phyloP scores from a whole-genome alignment of 2,329 filamentous ascomycete genomes.

The Cercospora sp. region DNA sequence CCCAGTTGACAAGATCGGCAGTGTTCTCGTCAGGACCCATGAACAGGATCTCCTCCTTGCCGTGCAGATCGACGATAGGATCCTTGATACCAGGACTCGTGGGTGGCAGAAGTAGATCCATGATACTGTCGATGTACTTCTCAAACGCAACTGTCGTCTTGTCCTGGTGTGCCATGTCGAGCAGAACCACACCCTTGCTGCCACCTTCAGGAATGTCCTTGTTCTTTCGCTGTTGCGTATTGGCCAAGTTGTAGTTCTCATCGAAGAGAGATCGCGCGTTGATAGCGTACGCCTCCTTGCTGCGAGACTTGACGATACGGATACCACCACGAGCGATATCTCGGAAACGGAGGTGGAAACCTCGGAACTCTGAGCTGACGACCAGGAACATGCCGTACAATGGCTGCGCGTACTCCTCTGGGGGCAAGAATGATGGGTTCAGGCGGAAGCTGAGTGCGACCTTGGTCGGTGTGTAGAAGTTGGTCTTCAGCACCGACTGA shows the following conservation, averaged over 20 bases:
- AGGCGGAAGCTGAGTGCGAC: conserved; percentile 95
- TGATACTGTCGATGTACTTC: conserved; percentile 98
- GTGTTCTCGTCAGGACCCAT: conserved; percentile 99
- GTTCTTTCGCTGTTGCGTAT: conserved; percentile 99
- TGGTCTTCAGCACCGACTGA: conserved; percentile 89
- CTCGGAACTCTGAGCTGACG: conserved; percentile 93
- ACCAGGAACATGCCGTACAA: conserved; percentile 99
- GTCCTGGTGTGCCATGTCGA: conserved; percentile 92
- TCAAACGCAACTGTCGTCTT: conserved; percentile 91
- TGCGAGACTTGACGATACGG: conserved; percentile 96
- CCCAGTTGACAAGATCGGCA: conserved; percentile 95
- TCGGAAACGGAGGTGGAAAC: conserved; percentile 95
- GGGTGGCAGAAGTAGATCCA: conserved; percentile 88
- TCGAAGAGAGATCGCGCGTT: conserved; percentile 96
- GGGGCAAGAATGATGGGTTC: conserved; percentile 82
- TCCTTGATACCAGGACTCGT: conserved; percentile 97
- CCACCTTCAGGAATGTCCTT: conserved; percentile 99
- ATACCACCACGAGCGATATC: conserved; percentile 97
- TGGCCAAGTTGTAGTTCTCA: conserved; percentile 97
- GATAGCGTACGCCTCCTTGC: conserved; percentile 92
- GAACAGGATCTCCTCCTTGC: conserved; percentile 95
- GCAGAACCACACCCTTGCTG: conserved; percentile 93
- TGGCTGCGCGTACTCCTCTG: conserved; percentile 87
- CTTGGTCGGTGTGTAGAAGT: conserved; percentile 97
- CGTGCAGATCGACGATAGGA: conserved; percentile 91